These are phyloP conservation scores for Populus deltoides DNA, from an alignment of 345 rosid species.

Conservation along the genomic window DNA sequence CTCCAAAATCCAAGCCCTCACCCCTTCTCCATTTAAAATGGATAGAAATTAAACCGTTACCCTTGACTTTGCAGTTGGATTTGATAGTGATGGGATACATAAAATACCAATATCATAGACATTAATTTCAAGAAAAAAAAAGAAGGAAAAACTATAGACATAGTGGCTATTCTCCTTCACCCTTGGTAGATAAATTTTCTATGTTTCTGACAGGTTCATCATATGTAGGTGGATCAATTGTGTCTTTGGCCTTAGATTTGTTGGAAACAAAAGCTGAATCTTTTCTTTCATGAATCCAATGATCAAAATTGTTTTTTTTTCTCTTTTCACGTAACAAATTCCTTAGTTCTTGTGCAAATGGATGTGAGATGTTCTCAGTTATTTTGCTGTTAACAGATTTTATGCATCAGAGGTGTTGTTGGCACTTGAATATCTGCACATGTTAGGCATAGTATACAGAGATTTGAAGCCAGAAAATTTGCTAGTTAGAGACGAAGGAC, in stretches of 20 bases:
- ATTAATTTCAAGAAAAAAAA: not conserved
- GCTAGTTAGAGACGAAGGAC: constrained; percentile 79
- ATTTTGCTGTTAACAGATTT: constrained; percentile 42
- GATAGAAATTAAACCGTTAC: not conserved
- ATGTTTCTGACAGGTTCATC: not conserved
- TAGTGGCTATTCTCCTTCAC: not conserved
- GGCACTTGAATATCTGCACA: constrained; percentile 89
- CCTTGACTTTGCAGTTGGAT: not conserved
- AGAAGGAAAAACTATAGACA: not conserved
- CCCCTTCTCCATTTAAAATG: not conserved
- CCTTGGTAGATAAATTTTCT: too few species aligned
- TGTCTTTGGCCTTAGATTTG: not conserved
- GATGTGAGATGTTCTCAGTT: not conserved
- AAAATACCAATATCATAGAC: not conserved
- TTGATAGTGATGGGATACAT: not conserved
- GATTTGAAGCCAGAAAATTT: constrained; percentile 92
- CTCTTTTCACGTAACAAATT: not conserved
- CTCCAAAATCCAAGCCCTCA: not conserved
- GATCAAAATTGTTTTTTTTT: not conserved
- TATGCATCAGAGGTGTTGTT: constrained; percentile 84
- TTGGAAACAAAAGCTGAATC: not conserved
- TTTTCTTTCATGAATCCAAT: not conserved
- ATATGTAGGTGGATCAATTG: not conserved
- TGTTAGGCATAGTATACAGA: constrained; percentile 90
- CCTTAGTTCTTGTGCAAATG: not conserved